Percentiles rank a stretch among this genome's conserved stretches.
phyloP scores from a whole-genome alignment of 805 yeast genomes.

The Saturnispora galanensis region DNA sequence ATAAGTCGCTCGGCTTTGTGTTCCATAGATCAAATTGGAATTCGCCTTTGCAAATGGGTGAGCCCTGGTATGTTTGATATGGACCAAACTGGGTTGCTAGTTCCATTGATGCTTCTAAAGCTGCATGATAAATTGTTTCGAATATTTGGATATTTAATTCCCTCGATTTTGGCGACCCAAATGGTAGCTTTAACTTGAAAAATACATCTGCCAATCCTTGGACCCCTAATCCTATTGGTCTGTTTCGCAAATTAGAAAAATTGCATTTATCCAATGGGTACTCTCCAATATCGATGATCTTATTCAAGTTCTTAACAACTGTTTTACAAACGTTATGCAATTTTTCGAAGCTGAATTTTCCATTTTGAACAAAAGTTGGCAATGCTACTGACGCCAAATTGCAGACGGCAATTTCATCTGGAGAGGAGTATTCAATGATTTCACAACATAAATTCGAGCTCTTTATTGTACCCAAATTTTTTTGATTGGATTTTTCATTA shows the following conservation, averaged over 20 bases:
- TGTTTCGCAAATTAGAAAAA: slow-evolving; percentile 65
- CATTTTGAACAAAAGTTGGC: slow-evolving; percentile 54
- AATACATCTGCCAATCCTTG: slow-evolving; percentile 93
- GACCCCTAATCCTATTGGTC: slow-evolving; percentile 97
- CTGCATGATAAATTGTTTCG: slow-evolving; percentile 93
- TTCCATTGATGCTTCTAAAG: slow-evolving; percentile 80
- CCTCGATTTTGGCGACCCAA: slow-evolving; percentile 75
- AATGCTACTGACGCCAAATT: slow-evolving; percentile 86
- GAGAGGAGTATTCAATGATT: slow-evolving; percentile 82
- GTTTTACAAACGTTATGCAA: slow-evolving; percentile 73
- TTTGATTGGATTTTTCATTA: slow-evolving; percentile 79
- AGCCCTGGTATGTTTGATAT: slow-evolving; percentile 67
- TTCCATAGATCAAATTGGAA: slow-evolving; percentile 88
- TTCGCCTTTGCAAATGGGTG: slow-evolving; percentile 81
- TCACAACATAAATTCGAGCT: slow-evolving; percentile 94
- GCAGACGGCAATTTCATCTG: slow-evolving; percentile 94
- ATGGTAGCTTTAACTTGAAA: slow-evolving; percentile 70
- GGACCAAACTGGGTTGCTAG: slow-evolving; percentile 61
- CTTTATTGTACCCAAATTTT: slow-evolving; percentile 85
- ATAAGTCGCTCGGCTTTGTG: slow-evolving; percentile 63
- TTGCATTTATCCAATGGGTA: slow-evolving; percentile 79
- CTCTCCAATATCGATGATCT: slow-evolving; percentile 71
- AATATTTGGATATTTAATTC: slow-evolving; percentile 73
- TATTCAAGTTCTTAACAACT: slow-evolving; percentile 68
- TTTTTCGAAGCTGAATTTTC: slow-evolving; percentile 57